phyloP scores from a whole-genome alignment of 768 basidiomycete species.

The Leccinum incarnatum region DNA sequence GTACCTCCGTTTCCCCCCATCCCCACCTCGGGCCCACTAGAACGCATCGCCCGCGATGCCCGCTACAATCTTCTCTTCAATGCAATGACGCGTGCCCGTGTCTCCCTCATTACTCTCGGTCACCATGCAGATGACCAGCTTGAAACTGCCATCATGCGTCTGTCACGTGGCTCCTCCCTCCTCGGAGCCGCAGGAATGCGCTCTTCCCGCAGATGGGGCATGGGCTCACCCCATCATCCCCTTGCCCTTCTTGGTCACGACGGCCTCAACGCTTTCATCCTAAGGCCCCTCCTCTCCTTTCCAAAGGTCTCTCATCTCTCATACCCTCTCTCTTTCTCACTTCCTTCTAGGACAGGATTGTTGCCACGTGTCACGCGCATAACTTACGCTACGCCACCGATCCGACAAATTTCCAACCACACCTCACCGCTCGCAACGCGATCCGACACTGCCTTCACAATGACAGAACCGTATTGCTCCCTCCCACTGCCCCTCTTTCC shows the following conservation, averaged over 20 bases:
- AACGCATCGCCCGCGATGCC: constrained; percentile 55
- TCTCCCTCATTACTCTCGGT: constrained; percentile 55
- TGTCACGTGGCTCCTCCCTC: constrained; percentile 53
- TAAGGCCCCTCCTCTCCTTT: constrained; percentile 68
- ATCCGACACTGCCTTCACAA: constrained; percentile 49
- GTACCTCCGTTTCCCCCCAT: constrained; percentile 45
- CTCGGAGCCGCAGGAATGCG: constrained; percentile 69
- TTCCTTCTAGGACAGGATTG: constrained; percentile 62
- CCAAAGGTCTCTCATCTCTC: constrained; percentile 50
- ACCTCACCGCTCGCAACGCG: constrained; percentile 68
- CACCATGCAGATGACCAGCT: constrained; percentile 86
- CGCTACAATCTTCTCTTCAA: constrained; percentile 53
- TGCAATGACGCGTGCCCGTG: constrained; percentile 39
- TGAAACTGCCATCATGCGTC: constrained; percentile 74
- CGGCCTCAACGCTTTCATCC: constrained; percentile 67
- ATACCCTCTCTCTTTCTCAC: not conserved
- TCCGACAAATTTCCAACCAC: constrained; percentile 71
- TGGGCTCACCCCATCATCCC: constrained; percentile 46
- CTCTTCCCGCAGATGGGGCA: constrained; percentile 68
- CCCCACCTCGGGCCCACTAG: constrained; percentile 47
- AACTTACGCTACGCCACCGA: constrained; percentile 62
- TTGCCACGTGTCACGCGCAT: constrained; percentile 71
- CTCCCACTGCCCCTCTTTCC: constrained; percentile 32
- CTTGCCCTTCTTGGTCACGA: constrained; percentile 45
- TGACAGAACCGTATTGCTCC: constrained; percentile 15